A percentile compares a stretch with the other conserved stretches of the same genome.
Conservation (phyloP, 768 basidiomycete genomes). For the Mycena alexandri region DNA sequence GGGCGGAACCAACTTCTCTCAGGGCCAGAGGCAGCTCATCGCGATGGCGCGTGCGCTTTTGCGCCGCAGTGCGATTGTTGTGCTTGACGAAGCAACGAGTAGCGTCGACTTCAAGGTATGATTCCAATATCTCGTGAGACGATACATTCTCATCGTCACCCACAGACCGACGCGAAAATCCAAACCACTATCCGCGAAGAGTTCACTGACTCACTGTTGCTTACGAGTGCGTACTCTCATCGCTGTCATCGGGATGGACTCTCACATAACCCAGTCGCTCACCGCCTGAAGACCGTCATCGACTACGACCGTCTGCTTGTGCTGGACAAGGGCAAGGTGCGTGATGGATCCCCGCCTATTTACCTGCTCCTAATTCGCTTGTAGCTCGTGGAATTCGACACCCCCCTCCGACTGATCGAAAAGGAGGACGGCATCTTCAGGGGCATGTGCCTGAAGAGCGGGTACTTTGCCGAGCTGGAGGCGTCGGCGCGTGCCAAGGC, state of each 20-base stretch:
- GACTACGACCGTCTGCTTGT: conserved; percentile 72
- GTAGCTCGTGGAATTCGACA: conserved; percentile 58
- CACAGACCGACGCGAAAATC: conserved; percentile 85
- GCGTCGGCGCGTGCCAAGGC: conserved; percentile 27
- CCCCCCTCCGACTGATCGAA: conserved; percentile 63
- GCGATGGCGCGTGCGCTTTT: conserved; percentile 88
- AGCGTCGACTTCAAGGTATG: conserved; percentile 32
- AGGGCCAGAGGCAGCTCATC: conserved; percentile 92
- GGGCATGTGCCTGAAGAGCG: conserved; percentile 63
- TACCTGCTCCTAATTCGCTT: background rate
- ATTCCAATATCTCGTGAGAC: conserved; percentile 48
- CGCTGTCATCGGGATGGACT: no score
- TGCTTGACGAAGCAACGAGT: conserved; percentile 85
- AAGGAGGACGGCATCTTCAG: conserved; percentile 63
- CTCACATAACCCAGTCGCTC: conserved; percentile 26
- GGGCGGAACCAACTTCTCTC: conserved; percentile 92
- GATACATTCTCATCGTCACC: conserved; percentile 75
- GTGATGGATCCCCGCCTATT: background rate
- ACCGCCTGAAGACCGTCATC: conserved; percentile 51
- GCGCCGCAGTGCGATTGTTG: conserved; percentile 78
- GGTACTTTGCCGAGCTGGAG: conserved; percentile 40
- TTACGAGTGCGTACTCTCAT: conserved; percentile 67
- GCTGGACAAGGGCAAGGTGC: conserved; percentile 60
- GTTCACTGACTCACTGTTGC: conserved; percentile 78
- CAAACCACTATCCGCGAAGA: conserved; percentile 90